Percentiles rank a stretch among this genome's conserved stretches.
phyloP scores from a whole-genome alignment of 1,284 basidiomycete species.

The Lentinus polychrous region DNA sequence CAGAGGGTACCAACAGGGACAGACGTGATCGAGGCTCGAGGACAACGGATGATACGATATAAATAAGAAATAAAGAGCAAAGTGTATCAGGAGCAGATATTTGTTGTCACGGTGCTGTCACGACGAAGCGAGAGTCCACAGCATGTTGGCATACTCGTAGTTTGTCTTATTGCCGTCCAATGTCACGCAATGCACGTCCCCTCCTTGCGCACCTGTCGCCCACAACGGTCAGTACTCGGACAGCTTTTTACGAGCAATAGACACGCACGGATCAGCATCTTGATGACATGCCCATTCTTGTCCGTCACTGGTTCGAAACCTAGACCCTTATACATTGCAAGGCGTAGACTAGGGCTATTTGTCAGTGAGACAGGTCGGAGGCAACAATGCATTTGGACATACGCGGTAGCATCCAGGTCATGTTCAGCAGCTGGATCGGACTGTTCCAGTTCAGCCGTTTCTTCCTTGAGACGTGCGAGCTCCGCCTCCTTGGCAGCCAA shows the following conservation, averaged over 20 bases:
- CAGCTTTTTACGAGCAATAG: neutral
- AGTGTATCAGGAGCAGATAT: no score
- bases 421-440: conserved; percentile 68
- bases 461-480: conserved; percentile 57
- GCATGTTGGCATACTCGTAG: conserved; percentile 30
- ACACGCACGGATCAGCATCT: conserved; percentile 63
- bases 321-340: conserved; percentile 60
- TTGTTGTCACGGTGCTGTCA: no score
- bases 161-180: conserved; percentile 25
- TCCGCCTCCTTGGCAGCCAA: conserved; percentile 64
- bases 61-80: no score
- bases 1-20: neutral
- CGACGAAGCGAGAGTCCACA: conserved; percentile 56
- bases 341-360: conserved; percentile 40
- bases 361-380: neutral
- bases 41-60: neutral
- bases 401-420: conserved; percentile 64
- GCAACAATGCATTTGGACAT: conserved; percentile 24
- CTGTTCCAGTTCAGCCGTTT: conserved; percentile 49
- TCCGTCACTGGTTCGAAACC: conserved; percentile 62
- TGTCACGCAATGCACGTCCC: conserved; percentile 46
- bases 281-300: conserved; percentile 40
- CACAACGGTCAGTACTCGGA: neutral
- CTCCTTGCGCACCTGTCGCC: conserved; percentile 49
- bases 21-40: neutral